Base-by-base conservation (phyloP, 768 basidiomycete genomes). In the Boletus speciosus region DNA sequence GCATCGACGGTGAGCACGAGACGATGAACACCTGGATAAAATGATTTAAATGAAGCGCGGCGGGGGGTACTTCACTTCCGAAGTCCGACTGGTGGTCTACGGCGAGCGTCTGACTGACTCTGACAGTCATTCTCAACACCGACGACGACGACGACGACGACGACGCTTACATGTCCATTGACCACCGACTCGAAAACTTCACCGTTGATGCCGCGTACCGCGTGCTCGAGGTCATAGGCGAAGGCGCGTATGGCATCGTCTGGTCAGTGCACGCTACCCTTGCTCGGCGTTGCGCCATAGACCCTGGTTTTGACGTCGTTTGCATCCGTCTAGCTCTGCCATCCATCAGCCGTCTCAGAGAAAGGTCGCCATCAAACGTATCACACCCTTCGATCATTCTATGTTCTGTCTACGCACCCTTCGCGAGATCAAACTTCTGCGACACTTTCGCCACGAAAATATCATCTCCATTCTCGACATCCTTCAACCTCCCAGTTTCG, bases 381-480 rank as follows among this genome's bases (percentile, higher is more conserved):
- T 98, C 69, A 85, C 88, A 0, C 95, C 95, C 0, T 97, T 98
- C 62, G 93, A 94, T 71, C 93, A 96, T 67, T 85, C 89, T 37
- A 91, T 93, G 91, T 94, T 94, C 71, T 90, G 88, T 67, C 79
- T 94, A 4, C 74, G 80, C 42, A 93, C 91, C 6, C 80, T 93
- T 8, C 78, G 91, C 57, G 92, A 97, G 76, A 88, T 97, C 70
- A 98, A 97, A 75, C 83, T 98, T 16, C 82, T 98, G 49, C 85
- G 89, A 38, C 90, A 93, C 76, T 88, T 90, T 62, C 81, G 81
- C 63, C 85, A 88, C 71, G 86, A 87, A 66, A 86, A 96, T 68
- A 95, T 98, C 74, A 98, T 98, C 71, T 84, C 90, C 12, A 94
- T 98, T 66, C 80, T 98, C 54, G 97, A 98, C 68, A 95, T 98